These are phyloP conservation scores for Rhizophlyctis rosea DNA, from an alignment of 192 early-diverging fungal species.

Conservation along the genomic window DNA sequence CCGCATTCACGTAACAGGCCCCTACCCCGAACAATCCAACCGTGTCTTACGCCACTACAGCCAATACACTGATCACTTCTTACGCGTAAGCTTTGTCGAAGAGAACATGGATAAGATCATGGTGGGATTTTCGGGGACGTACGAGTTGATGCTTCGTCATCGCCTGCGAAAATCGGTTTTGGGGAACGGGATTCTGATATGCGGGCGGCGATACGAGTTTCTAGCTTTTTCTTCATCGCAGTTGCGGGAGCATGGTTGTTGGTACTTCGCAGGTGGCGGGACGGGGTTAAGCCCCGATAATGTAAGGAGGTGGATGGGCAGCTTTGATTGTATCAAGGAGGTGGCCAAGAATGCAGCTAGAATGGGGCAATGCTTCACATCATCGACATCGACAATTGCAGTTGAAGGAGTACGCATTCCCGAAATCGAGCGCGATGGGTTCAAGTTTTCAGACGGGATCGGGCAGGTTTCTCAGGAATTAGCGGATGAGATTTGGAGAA, in stretches of 20 bases:
- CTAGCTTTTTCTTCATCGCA: slow-evolving; percentile 63
- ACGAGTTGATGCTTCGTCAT: too few relatives aligned
- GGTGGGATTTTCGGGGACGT: too few relatives aligned
- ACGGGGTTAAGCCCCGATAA: slow-evolving; percentile 18
- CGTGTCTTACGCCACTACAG: too few relatives aligned
- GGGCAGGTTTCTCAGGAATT: slow-evolving; percentile 52
- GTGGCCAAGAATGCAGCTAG: slow-evolving; percentile 67
- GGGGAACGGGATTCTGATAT: slow-evolving; percentile 56
- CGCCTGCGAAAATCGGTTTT: too few relatives aligned
- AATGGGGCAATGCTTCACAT: slow-evolving; percentile 61
- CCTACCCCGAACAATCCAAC: too few relatives aligned
- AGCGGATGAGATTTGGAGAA: slow-evolving; percentile 17
- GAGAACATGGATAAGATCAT: slow-evolving; percentile 45
- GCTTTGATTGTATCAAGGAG: slow-evolving; percentile 51
- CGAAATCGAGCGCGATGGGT: slow-evolving; percentile 44
- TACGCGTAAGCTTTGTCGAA: slow-evolving; percentile 9
- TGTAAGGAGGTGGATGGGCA: slow-evolving; percentile 63
- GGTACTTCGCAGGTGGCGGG: slow-evolving; percentile 55
- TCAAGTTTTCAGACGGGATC: slow-evolving; percentile 61
- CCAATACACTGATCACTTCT: not conserved
- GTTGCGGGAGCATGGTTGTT: slow-evolving; percentile 62
- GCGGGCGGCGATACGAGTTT: slow-evolving; percentile 51
- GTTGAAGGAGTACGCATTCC: slow-evolving; percentile 29
- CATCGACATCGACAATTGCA: slow-evolving; percentile 45
- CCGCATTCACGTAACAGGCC: too few relatives aligned